These are phyloP conservation scores for Kluyveromyces siamensis DNA, from an alignment of 805 yeast genomes.

Conservation along the genomic window DNA sequence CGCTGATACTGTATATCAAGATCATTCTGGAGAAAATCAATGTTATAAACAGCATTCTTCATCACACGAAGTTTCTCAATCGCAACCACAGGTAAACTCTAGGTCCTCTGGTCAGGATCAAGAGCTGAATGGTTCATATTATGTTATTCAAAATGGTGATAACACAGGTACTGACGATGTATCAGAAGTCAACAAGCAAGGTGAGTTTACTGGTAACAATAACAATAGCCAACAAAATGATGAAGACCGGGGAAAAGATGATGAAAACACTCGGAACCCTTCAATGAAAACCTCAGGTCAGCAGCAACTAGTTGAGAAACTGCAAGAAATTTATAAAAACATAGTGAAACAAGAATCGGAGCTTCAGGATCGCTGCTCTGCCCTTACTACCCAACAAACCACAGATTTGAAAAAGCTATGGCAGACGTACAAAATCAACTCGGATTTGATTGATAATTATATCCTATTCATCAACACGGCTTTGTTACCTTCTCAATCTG, in stretches of 20 bases:
- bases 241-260: slow-evolving; percentile 7
- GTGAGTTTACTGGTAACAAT: neutral
- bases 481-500: slow-evolving; percentile 59
- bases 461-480: slow-evolving; percentile 66
- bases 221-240: slow-evolving; percentile 13
- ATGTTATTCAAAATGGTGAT: neutral
- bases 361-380: slow-evolving; percentile 63
- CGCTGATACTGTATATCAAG: neutral
- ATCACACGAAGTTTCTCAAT: neutral
- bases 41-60: neutral
- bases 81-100: neutral
- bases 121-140: neutral
- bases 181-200: neutral
- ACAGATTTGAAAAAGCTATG: slow-evolving; percentile 57
- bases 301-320: slow-evolving; percentile 50
- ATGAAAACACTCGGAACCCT: slow-evolving; percentile 16
- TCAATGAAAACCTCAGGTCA: slow-evolving; percentile 25
- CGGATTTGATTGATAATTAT: slow-evolving; percentile 58
- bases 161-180: neutral
- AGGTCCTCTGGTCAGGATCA: neutral
- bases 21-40: neutral
- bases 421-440: slow-evolving; percentile 61
- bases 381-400: slow-evolving; percentile 43
- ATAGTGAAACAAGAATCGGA: slow-evolving; percentile 60
- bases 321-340: slow-evolving; percentile 66